Base-by-base conservation (phyloP, 164 flowering plant genomes). In the Tinospora cordifolia region DNA sequence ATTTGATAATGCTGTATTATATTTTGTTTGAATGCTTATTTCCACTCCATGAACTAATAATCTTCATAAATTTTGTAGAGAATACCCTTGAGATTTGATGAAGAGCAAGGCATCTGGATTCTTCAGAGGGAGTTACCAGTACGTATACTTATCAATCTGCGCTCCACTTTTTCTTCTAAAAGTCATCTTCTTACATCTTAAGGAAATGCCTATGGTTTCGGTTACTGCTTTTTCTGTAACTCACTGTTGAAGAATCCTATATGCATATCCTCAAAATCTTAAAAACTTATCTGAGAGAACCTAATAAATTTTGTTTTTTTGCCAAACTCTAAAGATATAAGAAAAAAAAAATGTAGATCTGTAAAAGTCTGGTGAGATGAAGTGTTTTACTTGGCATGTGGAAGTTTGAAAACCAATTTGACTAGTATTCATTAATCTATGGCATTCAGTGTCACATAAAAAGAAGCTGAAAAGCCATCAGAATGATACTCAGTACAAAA, bases 51-150 rank as follows among this genome's bases (percentile, higher is more conserved):
- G 10, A 10, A 11, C 36, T 47, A 69, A 54, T 72, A 67, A 49
- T 66, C 62, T 66, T 25, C 21, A 11, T 24, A 0, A 12, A 26
- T 8, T 71, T 70, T 66, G 47, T 57, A 93, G 98, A 88, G 82
- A 80, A 78, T 86, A 22, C 91, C 96, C 24, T 75, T 93, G 71
- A 73, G 67, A 62, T 84, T 78, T 70, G 86, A 90, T 17, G 68
- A 79, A 64, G 82, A 83, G 54, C 78, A 73, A 71, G 85, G 83
- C 58, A 17, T 72, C 34, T 94, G 97, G 98, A 75, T 75, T 75
- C 91, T 94, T 59, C 72, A 84, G 63, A 83, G 84, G 78, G 95
- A 94, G 79, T 74, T 94, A 74, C 86, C 84, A 0, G 98, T 91
- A 81, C 86, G 91, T 81, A 44, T 60, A 51, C 3, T 63, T 12